Evolutionary conservation across 257 asterid species (phyloP), one percentile per base, ranked within the genome.

Genomic region (Scutellaria minor): DNA sequence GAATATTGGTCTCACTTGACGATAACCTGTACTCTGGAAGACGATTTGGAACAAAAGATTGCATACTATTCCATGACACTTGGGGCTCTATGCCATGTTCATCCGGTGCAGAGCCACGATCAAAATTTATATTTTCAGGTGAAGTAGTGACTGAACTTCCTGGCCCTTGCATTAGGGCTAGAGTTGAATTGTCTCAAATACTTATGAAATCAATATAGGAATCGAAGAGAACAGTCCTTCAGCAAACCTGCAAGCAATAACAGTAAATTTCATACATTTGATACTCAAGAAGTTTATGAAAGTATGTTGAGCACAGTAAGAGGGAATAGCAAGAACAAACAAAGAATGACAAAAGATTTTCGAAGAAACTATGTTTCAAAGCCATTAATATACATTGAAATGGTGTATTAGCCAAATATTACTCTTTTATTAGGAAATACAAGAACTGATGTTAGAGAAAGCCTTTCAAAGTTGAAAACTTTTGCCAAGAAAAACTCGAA

Each of bases 101-200:
- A 58, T 70, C 68, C 57, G 96, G 78, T 27, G 83, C 64, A 40
- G 95, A 82, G 59, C 89, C 93, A 65, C 75, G 89, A 70, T 87
- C 90, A 15, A 88, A 84, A 77, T 82, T 83, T 79, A 88, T 63
- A 63, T 81, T 84, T 66, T 92, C 96, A 9, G 94, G 96, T 70
- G 86, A 82, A 67, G 91, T 75, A 77, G 85, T 88, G 56, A 81
- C 69, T 31, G 90, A 84, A 81, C 93, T 81, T 64, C 90, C 79
- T 72, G 82, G 91, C 85, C 95, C 96, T 86, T 93, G 96, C 98
- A 93, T 93, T 83, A 74, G 84, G 85, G 82, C 84, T 81, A 66
- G 18, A 27, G 48, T 58, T 52, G 35, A 65, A 39, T 78, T 71
- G 47, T 39, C 56, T 64, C 75, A 71, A 73, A 69, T 35, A 50